Percentiles rank a stretch among this genome's conserved stretches.
phyloP scores from a whole-genome alignment of 1,284 basidiomycete species.

The Apiotrichum akiyoshidainum region DNA sequence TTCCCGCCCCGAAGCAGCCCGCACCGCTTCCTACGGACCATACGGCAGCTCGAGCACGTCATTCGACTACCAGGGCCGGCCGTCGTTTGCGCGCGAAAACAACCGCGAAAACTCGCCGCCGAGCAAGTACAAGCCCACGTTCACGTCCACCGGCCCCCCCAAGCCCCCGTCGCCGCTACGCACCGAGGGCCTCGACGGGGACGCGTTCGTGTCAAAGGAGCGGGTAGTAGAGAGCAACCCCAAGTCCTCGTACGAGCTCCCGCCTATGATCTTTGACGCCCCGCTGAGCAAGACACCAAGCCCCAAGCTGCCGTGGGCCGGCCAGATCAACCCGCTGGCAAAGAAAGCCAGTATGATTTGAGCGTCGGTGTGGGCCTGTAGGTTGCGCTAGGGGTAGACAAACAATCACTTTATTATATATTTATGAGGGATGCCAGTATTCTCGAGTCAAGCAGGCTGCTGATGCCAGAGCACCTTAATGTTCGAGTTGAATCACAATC shows the following conservation, averaged over 20 bases:
- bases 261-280: background rate
- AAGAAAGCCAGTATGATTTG: background rate
- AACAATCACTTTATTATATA: too few species aligned
- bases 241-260: background rate
- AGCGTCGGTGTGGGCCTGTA: too few species aligned
- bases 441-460: too few species aligned
- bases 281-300: background rate
- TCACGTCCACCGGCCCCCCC: background rate
- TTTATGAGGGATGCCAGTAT: too few species aligned
- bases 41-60: background rate
- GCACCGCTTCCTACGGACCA: background rate
- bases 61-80: background rate
- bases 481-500: too few species aligned
- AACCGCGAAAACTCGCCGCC: background rate
- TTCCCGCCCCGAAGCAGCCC: background rate
- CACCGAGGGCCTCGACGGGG: slow-evolving; percentile 4
- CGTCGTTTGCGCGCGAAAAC: too few species aligned
- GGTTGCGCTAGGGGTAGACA: too few species aligned
- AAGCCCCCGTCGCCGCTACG: background rate
- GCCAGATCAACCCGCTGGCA: background rate
- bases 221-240: background rate
- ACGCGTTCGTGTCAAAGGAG: background rate
- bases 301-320: slow-evolving; percentile 1
- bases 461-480: too few species aligned
- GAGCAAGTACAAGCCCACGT: background rate